Evolutionary conservation across 495 filamentous ascomycete genomes (phyloP).

Genomic region (Hyaloscypha variabilis): DNA sequence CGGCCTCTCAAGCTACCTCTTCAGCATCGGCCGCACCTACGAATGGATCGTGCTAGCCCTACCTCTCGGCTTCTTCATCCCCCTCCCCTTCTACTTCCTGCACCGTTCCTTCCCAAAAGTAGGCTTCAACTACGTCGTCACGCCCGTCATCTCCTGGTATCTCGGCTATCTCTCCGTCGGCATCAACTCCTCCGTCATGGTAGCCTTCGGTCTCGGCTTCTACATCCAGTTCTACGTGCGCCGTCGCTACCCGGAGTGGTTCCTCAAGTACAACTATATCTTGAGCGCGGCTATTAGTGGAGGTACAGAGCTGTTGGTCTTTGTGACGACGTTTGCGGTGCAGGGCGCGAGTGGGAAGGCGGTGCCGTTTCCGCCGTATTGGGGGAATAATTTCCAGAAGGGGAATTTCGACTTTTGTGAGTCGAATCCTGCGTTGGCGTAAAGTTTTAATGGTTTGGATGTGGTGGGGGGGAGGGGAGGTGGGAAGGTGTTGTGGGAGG

Average conservation of each 20-base stretch:
- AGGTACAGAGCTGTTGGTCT: conserved; percentile 49
- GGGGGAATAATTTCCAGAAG: conserved; percentile 24
- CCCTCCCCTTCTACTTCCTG: conserved; percentile 36
- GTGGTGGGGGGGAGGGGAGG: neutral
- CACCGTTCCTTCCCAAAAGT: conserved; percentile 25
- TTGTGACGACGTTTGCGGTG: conserved; percentile 62
- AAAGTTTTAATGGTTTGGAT: neutral
- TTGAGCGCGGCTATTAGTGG: conserved; percentile 57
- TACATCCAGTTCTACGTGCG: conserved; percentile 55
- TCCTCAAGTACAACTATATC: conserved; percentile 60
- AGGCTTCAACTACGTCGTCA: conserved; percentile 36
- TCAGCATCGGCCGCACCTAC: conserved; percentile 36
- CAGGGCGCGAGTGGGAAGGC: conserved; percentile 49
- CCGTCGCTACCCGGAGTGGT: conserved; percentile 48
- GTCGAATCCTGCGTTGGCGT: conserved; percentile 12
- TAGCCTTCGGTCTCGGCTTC: conserved; percentile 41
- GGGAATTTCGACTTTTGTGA: conserved; percentile 21
- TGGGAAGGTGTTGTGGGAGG: neutral
- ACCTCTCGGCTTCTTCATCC: conserved; percentile 39
- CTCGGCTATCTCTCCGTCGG: conserved; percentile 39
- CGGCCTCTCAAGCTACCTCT: conserved; percentile 43
- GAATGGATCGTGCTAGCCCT: conserved; percentile 38
- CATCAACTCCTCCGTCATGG: conserved; percentile 42
- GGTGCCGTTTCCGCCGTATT: conserved; percentile 36
- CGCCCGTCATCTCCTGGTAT: conserved; percentile 38